Conservation (phyloP, 108 stramenopile species). For the Aurantiochytrium sp. region DNA sequence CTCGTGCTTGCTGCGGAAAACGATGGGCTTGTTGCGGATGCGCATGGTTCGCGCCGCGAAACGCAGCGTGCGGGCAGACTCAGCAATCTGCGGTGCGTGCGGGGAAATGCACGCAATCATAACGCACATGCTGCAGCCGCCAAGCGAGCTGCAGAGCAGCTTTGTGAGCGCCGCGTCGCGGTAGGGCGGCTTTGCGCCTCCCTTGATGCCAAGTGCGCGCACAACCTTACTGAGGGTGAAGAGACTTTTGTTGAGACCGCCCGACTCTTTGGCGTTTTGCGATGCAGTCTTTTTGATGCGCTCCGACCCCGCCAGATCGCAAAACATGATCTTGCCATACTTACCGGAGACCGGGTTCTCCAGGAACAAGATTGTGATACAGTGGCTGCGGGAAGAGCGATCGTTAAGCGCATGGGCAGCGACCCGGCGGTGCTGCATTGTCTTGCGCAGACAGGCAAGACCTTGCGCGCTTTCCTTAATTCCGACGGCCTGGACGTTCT, state of each 20-base stretch:
- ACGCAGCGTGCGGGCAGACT: not conserved
- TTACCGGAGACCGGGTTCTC: not conserved
- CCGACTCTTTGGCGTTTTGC: not conserved
- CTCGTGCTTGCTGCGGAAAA: constrained; percentile 21
- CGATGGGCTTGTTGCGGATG: not conserved
- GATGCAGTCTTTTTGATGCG: not conserved
- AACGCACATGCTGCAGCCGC: not conserved
- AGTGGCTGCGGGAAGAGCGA: not conserved
- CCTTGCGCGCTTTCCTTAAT: not conserved
- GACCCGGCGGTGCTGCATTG: not conserved
- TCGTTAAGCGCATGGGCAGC: not conserved
- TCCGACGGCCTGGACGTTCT: not conserved
- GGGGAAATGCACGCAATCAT: not conserved
- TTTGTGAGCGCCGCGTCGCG: constrained; percentile 4
- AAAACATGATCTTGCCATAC: constrained; percentile 14
- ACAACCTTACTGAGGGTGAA: not conserved
- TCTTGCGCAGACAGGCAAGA: not conserved
- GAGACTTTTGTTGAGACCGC: not conserved
- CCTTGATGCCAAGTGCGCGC: not conserved
- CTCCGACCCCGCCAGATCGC: constrained; percentile 7
- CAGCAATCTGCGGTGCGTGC: not conserved
- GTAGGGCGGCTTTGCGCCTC: not conserved
- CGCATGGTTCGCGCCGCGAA: constrained; percentile 20
- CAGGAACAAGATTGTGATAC: not conserved
- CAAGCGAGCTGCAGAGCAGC: not conserved